Conservation (phyloP, 768 basidiomycete genomes). For the Auricularia sp. region DNA sequence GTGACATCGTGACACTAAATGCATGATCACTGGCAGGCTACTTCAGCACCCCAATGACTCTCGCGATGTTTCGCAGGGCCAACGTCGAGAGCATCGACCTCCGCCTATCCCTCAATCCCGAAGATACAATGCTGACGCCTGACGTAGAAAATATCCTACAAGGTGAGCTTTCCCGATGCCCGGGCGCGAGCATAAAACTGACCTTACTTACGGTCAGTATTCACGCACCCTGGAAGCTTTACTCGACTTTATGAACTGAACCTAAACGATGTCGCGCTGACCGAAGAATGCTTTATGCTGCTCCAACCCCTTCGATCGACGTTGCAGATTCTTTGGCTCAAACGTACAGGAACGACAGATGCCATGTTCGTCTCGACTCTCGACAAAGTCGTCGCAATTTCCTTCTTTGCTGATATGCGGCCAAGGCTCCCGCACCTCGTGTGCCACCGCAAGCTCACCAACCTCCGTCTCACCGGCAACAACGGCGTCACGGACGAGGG, state of each 20-base stretch:
- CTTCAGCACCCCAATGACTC: not conserved
- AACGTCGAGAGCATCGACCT: not conserved
- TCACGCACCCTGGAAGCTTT: constrained; percentile 44
- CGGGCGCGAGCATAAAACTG: not conserved
- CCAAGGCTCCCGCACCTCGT: constrained; percentile 48
- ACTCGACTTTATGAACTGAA: constrained; percentile 40
- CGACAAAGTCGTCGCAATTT: not conserved
- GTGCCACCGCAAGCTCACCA: constrained; percentile 38
- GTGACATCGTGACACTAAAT: not conserved
- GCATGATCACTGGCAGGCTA: not conserved
- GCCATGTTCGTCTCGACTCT: constrained; percentile 39
- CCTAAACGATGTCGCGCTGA: constrained; percentile 34
- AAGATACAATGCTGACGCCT: not conserved
- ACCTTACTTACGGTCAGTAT: constrained; percentile 26
- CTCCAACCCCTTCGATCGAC: constrained; percentile 43
- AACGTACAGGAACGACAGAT: constrained; percentile 48
- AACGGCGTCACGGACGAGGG: constrained; percentile 45
- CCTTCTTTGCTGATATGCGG: not conserved
- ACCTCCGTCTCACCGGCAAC: constrained; percentile 45
- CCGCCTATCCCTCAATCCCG: not conserved
- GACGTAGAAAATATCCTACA: not conserved
- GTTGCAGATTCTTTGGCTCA: constrained; percentile 36
- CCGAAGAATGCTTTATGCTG: constrained; percentile 39
- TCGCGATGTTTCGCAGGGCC: not conserved
- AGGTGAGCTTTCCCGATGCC: not conserved